A percentile compares a stretch with the other conserved stretches of the same genome.
Conservation (phyloP, 495 filamentous ascomycete species). For the Talaromyces trachyspermus region DNA sequence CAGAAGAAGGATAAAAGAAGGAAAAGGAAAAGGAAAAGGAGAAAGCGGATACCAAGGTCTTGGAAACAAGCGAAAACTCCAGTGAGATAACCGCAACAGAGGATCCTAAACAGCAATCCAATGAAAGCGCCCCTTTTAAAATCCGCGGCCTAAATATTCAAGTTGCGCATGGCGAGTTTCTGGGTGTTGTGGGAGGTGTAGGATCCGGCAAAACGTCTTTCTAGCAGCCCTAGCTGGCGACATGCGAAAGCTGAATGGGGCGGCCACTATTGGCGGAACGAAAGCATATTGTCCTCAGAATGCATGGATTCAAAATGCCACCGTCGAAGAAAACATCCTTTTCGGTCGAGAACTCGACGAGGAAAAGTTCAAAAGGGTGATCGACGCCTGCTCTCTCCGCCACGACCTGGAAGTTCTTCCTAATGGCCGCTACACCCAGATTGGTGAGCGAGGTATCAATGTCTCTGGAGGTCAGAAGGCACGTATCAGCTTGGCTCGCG, state of each 20-base stretch:
- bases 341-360: slow-evolving; percentile 10
- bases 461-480: slow-evolving; percentile 78
- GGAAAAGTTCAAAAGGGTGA: slow-evolving; percentile 22
- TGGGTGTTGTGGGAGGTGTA: slow-evolving; percentile 9
- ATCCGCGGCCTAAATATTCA: slow-evolving; percentile 7
- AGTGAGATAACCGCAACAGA: slow-evolving; percentile 10
- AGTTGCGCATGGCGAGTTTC: slow-evolving; percentile 7
- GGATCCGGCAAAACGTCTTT: slow-evolving; percentile 13
- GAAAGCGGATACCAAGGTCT: no score
- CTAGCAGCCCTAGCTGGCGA: slow-evolving; percentile 12
- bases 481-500: slow-evolving; percentile 51
- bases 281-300: slow-evolving; percentile 11
- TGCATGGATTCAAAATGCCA: slow-evolving; percentile 12
- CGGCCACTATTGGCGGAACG: slow-evolving; percentile 1
- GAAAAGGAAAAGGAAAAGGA: neutral
- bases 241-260: slow-evolving; percentile 7
- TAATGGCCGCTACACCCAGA: slow-evolving; percentile 65
- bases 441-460: slow-evolving; percentile 76
- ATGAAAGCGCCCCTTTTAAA: slow-evolving; percentile 19
- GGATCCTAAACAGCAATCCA: slow-evolving; percentile 11
- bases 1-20: neutral
- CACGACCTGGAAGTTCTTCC: slow-evolving; percentile 73
- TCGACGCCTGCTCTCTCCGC: slow-evolving; percentile 61
- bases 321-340: slow-evolving; percentile 10
- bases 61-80: neutral